phyloP scores from a whole-genome alignment of 2,329 filamentous ascomycete genomes.

The Claviceps sp. region DNA sequence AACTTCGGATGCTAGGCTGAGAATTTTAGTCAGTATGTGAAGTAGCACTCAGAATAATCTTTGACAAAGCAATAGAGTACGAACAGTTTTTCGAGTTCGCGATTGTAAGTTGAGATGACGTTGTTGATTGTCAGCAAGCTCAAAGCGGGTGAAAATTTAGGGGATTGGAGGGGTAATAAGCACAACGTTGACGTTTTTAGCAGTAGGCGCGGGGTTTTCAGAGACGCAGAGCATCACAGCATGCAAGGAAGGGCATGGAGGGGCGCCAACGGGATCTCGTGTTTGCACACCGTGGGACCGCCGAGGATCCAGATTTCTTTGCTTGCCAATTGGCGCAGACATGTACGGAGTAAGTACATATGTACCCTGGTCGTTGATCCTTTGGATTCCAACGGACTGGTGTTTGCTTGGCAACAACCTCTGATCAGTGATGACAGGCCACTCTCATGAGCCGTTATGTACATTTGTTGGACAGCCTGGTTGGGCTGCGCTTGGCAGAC shows the following conservation, averaged over 20 bases:
- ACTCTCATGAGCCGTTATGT: constrained; percentile 3
- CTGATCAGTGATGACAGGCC: not conserved
- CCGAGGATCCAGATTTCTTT: constrained; percentile 1
- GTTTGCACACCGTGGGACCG: not conserved
- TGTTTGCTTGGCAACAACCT: not conserved
- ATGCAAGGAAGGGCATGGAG: not conserved
- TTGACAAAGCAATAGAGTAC: not conserved
- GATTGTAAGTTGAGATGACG: not conserved
- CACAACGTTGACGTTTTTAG: not conserved
- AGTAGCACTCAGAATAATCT: not conserved
- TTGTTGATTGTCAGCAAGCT: not conserved
- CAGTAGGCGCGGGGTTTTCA: constrained; percentile 3
- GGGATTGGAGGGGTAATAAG: not conserved
- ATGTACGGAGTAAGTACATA: too few relatives aligned
- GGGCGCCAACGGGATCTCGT: too few relatives aligned
- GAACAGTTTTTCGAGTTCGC: not conserved
- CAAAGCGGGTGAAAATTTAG: not conserved
- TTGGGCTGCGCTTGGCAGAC: not conserved
- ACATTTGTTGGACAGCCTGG: constrained; percentile 7
- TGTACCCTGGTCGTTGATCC: not conserved
- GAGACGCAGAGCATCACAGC: not conserved
- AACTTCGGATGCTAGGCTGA: not conserved
- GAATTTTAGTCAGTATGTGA: not conserved
- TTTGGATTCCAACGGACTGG: not conserved
- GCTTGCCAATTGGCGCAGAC: constrained; percentile 3